Conservation (phyloP, 1,284 basidiomycete genomes). For the Cutaneotrichosporon mucoides region DNA sequence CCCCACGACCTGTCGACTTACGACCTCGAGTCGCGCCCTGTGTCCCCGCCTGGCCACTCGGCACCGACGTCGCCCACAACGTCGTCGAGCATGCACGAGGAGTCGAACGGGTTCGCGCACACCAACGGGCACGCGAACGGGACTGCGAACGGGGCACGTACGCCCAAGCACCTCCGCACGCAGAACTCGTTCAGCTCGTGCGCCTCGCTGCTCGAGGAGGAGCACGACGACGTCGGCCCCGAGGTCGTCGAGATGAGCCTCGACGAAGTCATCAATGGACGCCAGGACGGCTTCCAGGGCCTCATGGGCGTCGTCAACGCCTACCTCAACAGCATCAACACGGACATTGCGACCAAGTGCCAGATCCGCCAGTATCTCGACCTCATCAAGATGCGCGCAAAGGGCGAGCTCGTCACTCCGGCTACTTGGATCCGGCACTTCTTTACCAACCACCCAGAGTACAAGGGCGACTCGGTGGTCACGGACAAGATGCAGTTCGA, state of each 20-base stretch:
- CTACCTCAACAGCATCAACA: constrained; percentile 84
- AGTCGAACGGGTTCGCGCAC: constrained; percentile 16
- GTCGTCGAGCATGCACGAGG: neutral
- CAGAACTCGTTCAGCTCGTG: constrained; percentile 11
- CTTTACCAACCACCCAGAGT: constrained; percentile 80
- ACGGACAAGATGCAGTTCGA: constrained; percentile 92
- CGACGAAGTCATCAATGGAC: constrained; percentile 90
- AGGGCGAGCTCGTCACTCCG: constrained; percentile 80
- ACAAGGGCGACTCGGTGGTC: constrained; percentile 87
- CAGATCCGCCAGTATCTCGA: constrained; percentile 75
- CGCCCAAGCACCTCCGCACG: constrained; percentile 9
- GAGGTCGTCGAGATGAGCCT: constrained; percentile 91
- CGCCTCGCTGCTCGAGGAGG: constrained; percentile 22
- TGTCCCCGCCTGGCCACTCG: constrained; percentile 27
- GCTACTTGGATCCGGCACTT: constrained; percentile 93
- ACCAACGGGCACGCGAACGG: constrained; percentile 2
- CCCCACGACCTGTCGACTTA: constrained; percentile 51
- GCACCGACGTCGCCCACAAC: constrained; percentile 1
- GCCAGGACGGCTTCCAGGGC: constrained; percentile 69
- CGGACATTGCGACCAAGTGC: constrained; percentile 60
- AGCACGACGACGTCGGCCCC: constrained; percentile 40
- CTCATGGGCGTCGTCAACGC: constrained; percentile 76
- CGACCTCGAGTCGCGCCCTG: constrained; percentile 40
- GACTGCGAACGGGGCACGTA: neutral
- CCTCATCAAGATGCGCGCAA: constrained; percentile 70